phyloP scores from a whole-genome alignment of 257 asterid species.

The Primulina huaijiensis region DNA sequence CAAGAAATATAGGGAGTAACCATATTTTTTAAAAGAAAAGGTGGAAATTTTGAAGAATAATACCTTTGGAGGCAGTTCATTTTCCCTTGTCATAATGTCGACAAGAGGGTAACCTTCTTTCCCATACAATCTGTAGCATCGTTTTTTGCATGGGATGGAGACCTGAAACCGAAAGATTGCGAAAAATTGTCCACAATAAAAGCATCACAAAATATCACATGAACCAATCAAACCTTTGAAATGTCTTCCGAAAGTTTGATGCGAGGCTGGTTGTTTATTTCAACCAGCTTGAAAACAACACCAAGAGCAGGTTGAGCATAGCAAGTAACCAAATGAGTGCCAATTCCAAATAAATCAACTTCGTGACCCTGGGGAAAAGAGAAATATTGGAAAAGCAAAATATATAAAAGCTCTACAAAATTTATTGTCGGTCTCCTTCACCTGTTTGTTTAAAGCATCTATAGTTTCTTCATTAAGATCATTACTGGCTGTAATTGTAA shows the following conservation, averaged over 20 bases:
- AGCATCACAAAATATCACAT: not conserved
- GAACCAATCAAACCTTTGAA: conserved; percentile 45
- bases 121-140: conserved; percentile 80
- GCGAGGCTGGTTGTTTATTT: conserved; percentile 65
- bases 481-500: conserved; percentile 79
- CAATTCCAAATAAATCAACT: conserved; percentile 85
- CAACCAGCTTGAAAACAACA: conserved; percentile 62
- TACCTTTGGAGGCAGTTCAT: conserved; percentile 68
- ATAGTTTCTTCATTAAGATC: conserved; percentile 97
- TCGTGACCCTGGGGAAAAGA: conserved; percentile 76
- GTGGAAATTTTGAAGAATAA: not conserved
- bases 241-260: conserved; percentile 68
- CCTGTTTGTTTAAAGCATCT: conserved; percentile 98
- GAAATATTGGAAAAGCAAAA: not conserved
- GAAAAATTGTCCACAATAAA: conserved; percentile 11
- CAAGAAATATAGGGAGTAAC: not conserved
- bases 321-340: conserved; percentile 65
- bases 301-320: conserved; percentile 69
- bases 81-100: conserved; percentile 59
- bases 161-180: conserved; percentile 50
- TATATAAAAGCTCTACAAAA: not conserved
- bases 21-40: not conserved
- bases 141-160: conserved; percentile 95
- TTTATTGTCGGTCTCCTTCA: conserved; percentile 25
- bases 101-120: conserved; percentile 65